phyloP scores from a whole-genome alignment of 179 eudicot genomes.

The Patellifolia procumbens region DNA sequence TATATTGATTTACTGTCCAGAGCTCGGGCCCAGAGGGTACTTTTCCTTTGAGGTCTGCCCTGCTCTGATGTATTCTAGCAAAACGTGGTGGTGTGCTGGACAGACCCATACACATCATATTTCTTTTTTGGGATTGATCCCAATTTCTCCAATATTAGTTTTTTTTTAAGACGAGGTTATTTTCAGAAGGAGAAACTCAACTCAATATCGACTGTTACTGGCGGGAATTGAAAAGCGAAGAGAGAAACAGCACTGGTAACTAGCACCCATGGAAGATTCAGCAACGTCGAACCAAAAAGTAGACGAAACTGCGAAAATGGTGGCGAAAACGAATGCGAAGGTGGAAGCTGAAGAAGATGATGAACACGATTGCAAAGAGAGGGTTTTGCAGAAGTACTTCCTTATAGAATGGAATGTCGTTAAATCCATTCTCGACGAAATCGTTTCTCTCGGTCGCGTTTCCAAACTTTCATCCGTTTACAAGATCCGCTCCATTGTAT shows the following conservation, averaged over 20 bases:
- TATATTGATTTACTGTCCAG: no score
- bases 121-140: no score
- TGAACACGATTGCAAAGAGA: slow-evolving; percentile 66
- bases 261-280: slow-evolving; percentile 17
- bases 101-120: no score
- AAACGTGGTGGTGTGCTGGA: no score
- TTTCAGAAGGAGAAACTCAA: not conserved
- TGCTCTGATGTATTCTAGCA: no score
- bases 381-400: slow-evolving; percentile 67
- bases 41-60: no score
- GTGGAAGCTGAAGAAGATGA: slow-evolving; percentile 40
- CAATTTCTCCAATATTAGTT: no score
- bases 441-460: slow-evolving; percentile 60
- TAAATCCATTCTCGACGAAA: slow-evolving; percentile 71
- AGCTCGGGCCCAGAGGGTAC: no score
- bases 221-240: slow-evolving; percentile 7
- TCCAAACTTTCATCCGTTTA: slow-evolving; percentile 62
- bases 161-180: not conserved
- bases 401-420: slow-evolving; percentile 79
- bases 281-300: not conserved
- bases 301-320: slow-evolving; percentile 1
- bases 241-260: no score
- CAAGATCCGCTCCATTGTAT: slow-evolving; percentile 82
- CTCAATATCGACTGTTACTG: not conserved
- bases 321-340: slow-evolving; percentile 12